Conservation (phyloP, 768 basidiomycete species). For the Hericium rajendrae region DNA sequence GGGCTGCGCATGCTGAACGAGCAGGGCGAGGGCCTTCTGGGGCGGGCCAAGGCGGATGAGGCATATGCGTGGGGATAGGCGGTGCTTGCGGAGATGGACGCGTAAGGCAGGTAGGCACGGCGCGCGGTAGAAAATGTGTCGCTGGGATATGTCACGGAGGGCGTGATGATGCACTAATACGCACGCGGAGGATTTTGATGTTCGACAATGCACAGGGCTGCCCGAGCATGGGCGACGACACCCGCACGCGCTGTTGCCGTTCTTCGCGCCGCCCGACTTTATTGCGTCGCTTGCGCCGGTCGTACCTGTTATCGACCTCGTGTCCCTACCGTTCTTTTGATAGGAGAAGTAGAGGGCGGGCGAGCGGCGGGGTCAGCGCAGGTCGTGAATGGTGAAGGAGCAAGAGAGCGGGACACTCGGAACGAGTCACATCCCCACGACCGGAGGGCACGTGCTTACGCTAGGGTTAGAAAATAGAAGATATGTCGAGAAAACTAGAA, state of each 20-base stretch:
- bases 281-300: not conserved
- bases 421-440: too few relatives aligned
- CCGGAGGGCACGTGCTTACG: too few relatives aligned
- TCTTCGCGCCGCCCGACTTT: not conserved
- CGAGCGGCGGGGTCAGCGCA: too few relatives aligned
- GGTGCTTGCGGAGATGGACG: not conserved
- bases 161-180: not conserved
- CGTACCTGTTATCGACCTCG: not conserved
- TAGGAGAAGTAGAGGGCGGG: too few relatives aligned
- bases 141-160: not conserved
- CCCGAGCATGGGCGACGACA: not conserved
- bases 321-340: too few relatives aligned
- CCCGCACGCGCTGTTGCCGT: not conserved
- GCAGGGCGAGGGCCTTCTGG: slow-evolving; percentile 28
- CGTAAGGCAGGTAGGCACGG: not conserved
- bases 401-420: too few relatives aligned
- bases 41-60: slow-evolving; percentile 10
- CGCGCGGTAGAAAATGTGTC: not conserved
- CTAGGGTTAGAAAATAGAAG: too few relatives aligned
- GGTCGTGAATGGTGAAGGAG: too few relatives aligned
- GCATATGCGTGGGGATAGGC: slow-evolving; percentile 24
- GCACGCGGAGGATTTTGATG: not conserved
- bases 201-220: not conserved
- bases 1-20: slow-evolving; percentile 44
- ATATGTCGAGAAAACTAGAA: too few relatives aligned